Evolutionary conservation across 1,284 basidiomycete species (phyloP).

Genomic region (Pseudozyma tsukubaensis): DNA sequence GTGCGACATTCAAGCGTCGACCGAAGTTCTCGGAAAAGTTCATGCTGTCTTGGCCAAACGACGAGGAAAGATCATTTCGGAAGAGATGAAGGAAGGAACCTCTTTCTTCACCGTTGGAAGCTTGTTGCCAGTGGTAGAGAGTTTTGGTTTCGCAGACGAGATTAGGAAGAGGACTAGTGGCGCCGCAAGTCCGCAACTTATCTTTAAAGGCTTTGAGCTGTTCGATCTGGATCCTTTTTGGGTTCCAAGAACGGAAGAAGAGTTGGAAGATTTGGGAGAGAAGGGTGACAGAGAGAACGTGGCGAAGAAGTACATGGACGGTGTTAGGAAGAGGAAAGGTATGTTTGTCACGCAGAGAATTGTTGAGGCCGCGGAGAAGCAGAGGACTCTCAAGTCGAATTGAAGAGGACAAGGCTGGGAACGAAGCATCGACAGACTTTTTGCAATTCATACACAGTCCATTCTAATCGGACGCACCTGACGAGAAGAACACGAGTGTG

Average conservation of each 20-base stretch:
- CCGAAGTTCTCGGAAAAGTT: slow-evolving; percentile 96
- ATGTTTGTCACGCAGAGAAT: slow-evolving; percentile 59
- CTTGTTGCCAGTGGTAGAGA: slow-evolving; percentile 93
- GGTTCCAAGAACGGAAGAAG: slow-evolving; percentile 98
- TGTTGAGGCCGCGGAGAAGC: slow-evolving; percentile 67
- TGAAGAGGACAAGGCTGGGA: neutral
- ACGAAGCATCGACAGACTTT: neutral
- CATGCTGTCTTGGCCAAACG: slow-evolving; percentile 93
- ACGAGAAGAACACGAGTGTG: too few relatives aligned
- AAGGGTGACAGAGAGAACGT: slow-evolving; percentile 93
- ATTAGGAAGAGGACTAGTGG: slow-evolving; percentile 96
- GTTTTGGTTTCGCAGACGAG: slow-evolving; percentile 97
- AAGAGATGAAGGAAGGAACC: slow-evolving; percentile 99
- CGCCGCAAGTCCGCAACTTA: slow-evolving; percentile 93
- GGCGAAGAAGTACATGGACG: slow-evolving; percentile 94
- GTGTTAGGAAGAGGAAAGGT: slow-evolving; percentile 74
- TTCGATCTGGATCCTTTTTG: slow-evolving; percentile 85
- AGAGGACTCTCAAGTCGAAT: slow-evolving; percentile 66
- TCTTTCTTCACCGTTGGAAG: slow-evolving; percentile 92
- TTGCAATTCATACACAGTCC: too few relatives aligned
- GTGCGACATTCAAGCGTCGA: slow-evolving; percentile 97
- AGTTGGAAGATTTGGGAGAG: slow-evolving; percentile 95
- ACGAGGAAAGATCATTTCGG: slow-evolving; percentile 89
- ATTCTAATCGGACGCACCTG: too few relatives aligned
- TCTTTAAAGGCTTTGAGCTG: slow-evolving; percentile 81